Evolutionary conservation across 2,329 filamentous ascomycete species (phyloP).

Genomic region (Aphanocladium album): DNA sequence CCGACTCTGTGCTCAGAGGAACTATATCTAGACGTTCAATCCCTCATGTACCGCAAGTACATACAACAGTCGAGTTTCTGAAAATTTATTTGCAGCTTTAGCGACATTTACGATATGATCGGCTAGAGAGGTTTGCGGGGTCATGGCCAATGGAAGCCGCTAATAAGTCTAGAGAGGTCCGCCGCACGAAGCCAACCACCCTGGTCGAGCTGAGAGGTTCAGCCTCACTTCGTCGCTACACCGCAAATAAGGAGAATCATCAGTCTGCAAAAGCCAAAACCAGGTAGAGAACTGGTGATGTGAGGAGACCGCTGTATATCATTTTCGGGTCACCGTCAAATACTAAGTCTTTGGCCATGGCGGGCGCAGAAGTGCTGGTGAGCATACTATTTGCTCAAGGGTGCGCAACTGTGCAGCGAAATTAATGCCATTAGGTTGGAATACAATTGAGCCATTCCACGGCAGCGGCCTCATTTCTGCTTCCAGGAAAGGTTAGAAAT

Average conservation of each 20-base stretch:
- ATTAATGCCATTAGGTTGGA: neutral
- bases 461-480: neutral
- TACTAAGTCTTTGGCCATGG: neutral
- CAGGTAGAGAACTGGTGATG: neutral
- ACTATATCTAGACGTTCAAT: too few relatives aligned
- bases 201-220: neutral
- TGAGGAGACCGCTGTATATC: neutral
- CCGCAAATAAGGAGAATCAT: neutral
- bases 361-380: neutral
- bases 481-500: neutral
- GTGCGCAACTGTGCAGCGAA: neutral
- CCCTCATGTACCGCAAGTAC: too few relatives aligned
- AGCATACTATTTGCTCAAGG: neutral
- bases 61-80: neutral
- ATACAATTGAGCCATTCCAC: neutral
- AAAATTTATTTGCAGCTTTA: neutral
- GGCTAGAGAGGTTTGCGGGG: neutral
- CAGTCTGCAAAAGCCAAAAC: neutral
- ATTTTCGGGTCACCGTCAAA: neutral
- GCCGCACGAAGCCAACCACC: neutral
- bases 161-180: neutral
- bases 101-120: neutral
- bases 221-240: neutral
- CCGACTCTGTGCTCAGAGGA: too few relatives aligned
- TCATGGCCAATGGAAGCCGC: neutral